Evolutionary conservation across 371 early-diverging fungal species (phyloP), one percentile per base, ranked within the genome.

Genomic region (Syncephalastrum contaminatum): DNA sequence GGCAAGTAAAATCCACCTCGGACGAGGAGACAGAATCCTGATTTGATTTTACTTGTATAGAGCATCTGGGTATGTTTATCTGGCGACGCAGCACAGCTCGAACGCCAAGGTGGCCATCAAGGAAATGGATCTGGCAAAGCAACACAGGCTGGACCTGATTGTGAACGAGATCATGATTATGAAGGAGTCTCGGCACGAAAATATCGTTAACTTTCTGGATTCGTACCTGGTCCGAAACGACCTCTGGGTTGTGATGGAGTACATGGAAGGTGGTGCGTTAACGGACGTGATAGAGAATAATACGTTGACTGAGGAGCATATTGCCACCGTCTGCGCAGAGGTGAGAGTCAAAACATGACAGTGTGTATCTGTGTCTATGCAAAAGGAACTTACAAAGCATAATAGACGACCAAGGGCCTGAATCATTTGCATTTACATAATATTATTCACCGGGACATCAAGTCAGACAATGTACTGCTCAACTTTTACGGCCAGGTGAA

Each of bases 231-330:
- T 93, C 46, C 83, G 82, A 56, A 77, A 74, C 49, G 97, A 96
- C 36, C 75, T 98, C 51, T 98, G 99, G 99, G 96, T 98, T 7
- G 89, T 98, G 21, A 95, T 98, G 95, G 99, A 98, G 75, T 95
- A 89, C 75, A 98, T 98, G 98, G 96, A 97, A 69, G 98, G 96
- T 25, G 99, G 99, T 30, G 87, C 97, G 10, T 72, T 98, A 70
- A 98, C 97, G 6, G 98, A 98, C 66, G 89, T 97, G 20, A 95
- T 98, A 69, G 97, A 96, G 59, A 88, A 90, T 75, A 94, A 92
- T 68, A 87, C 87, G 50, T 80, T 98, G 82, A 82, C 83, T 21
- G 98, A 98, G 76, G 73, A 80, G 30, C 95, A 97, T 69, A 97
- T 97, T 51, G 89, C 97, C 4, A 87, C 91, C 40, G 89, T 98